These are phyloP conservation scores for Alternaria burnsii DNA, from an alignment of 2,329 filamentous ascomycete species.

Conservation along the genomic window DNA sequence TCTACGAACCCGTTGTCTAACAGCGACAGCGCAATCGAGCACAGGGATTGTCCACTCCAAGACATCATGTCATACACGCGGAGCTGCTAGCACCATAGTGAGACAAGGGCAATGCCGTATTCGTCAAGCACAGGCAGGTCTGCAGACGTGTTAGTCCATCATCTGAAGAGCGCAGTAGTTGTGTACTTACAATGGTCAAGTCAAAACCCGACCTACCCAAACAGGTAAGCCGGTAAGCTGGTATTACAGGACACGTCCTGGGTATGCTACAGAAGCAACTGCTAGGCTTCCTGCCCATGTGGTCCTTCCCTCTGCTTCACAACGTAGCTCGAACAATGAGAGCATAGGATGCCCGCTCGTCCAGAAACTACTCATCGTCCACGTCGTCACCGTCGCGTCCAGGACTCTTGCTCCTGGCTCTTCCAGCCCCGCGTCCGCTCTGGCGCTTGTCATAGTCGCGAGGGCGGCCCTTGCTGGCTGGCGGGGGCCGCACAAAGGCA, in stretches of 20 bases:
- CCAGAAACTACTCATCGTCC: conserved; percentile 29
- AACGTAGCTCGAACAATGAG: neutral
- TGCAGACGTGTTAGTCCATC: neutral
- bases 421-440: conserved; percentile 41
- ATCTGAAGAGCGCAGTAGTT: neutral
- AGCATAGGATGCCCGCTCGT: neutral
- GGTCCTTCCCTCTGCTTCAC: neutral
- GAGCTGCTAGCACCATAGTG: neutral
- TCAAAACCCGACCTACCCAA: conserved; percentile 24
- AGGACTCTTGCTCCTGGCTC: conserved; percentile 56
- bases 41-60: neutral
- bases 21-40: neutral
- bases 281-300: neutral
- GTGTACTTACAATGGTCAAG: conserved; percentile 24
- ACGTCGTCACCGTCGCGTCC: conserved; percentile 49
- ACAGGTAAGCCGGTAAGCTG: conserved; percentile 27
- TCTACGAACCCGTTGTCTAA: no score
- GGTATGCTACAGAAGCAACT: neutral
- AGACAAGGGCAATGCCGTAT: neutral
- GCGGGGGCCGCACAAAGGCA: conserved; percentile 83
- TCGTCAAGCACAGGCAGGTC: neutral
- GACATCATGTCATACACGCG: neutral
- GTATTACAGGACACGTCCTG: conserved; percentile 9
- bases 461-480: conserved; percentile 57
- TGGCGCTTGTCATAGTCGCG: conserved; percentile 45